These are phyloP conservation scores for Scedosporium apiospermum DNA, from an alignment of 2,329 filamentous ascomycete species.

Conservation along the genomic window DNA sequence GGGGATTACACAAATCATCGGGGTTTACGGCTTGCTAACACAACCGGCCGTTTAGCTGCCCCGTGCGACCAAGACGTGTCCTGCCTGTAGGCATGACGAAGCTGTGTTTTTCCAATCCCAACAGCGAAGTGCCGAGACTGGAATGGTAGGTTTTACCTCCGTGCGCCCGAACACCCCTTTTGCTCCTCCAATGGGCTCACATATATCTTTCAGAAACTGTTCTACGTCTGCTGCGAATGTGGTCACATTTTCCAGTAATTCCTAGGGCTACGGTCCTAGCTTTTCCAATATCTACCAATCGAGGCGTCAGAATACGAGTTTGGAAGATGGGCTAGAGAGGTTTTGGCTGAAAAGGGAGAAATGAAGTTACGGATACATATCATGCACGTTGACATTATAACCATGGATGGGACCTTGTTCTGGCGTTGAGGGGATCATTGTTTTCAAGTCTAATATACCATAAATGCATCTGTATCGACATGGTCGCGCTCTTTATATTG, in stretches of 20 bases:
- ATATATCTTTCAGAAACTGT: constrained; percentile 57
- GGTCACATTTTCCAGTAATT: constrained; percentile 69
- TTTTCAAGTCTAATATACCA: background rate
- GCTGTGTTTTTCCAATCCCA: constrained; percentile 99
- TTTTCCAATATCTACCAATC: constrained; percentile 2
- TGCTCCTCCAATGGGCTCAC: background rate
- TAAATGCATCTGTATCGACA: background rate
- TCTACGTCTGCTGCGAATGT: constrained; percentile 90
- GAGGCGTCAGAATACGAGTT: background rate
- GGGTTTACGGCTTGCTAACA: background rate
- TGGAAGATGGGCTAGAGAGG: background rate
- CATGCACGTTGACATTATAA: background rate
- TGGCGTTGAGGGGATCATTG: background rate
- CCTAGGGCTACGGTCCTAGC: constrained; percentile 8
- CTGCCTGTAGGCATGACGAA: constrained; percentile 74
- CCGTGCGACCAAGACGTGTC: constrained; percentile 76
- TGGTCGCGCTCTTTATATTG: background rate
- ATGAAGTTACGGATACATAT: background rate
- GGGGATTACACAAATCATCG: background rate
- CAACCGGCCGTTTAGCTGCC: constrained; percentile 59
- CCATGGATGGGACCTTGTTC: background rate
- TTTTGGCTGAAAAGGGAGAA: background rate
- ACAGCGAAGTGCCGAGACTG: constrained; percentile 90
- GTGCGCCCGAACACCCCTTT: background rate
- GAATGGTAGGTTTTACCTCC: constrained; percentile 65